phyloP scores from a whole-genome alignment of 1,284 basidiomycete genomes.

The Meripilus lineatus region DNA sequence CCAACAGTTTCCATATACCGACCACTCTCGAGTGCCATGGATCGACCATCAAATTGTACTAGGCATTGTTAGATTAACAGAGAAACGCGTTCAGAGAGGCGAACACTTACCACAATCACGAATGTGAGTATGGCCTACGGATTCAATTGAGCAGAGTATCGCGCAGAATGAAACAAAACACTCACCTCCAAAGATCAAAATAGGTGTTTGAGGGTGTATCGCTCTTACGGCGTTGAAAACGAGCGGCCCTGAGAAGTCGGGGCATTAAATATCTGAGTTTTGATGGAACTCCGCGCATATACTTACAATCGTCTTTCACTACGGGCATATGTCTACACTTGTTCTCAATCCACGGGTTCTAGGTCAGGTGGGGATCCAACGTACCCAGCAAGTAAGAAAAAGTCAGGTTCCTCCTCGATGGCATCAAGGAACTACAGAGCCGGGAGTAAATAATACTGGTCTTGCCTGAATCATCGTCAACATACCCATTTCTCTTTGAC shows the following conservation, averaged over 20 bases:
- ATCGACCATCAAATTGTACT: conserved; percentile 57
- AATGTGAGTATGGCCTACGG: conserved; percentile 67
- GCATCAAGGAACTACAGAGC: conserved; percentile 63
- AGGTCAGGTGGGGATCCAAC: conserved; percentile 16
- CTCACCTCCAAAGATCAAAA: conserved; percentile 72
- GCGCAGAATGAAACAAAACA: neutral
- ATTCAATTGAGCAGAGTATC: conserved; percentile 1
- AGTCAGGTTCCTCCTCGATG: conserved; percentile 75
- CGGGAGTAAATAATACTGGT: neutral
- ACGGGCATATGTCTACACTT: neutral
- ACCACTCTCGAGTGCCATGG: conserved; percentile 75
- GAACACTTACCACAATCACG: conserved; percentile 63
- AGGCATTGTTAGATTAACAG: neutral
- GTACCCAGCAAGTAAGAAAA: conserved; percentile 71
- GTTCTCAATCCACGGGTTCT: neutral
- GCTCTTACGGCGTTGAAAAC: conserved; percentile 73
- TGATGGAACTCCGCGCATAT: neutral
- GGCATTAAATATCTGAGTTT: neutral
- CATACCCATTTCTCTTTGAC: conserved; percentile 69
- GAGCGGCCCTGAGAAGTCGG: conserved; percentile 44
- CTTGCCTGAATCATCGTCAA: neutral
- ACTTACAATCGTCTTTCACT: neutral
- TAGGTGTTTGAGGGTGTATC: conserved; percentile 69
- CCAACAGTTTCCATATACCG: conserved; percentile 87
- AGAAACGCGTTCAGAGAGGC: neutral